These are phyloP conservation scores for Platanthera guangdongensis DNA, from an alignment of 106 monocot species.

Conservation along the genomic window DNA sequence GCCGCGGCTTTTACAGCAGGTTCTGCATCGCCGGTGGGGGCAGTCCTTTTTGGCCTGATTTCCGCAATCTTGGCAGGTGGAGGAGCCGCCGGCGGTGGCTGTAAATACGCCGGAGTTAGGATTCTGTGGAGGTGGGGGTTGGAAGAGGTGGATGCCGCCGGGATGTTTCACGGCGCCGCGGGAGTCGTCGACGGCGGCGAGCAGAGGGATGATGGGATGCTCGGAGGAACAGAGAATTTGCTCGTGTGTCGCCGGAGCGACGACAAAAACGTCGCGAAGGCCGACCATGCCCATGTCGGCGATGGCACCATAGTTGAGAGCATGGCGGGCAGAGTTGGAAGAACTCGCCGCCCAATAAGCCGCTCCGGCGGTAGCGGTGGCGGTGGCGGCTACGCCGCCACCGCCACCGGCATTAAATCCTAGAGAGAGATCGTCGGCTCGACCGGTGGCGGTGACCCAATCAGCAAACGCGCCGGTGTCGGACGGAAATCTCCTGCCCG, in stretches of 20 bases:
- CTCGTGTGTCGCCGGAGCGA: constrained; percentile 33
- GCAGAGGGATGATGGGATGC: constrained; percentile 47
- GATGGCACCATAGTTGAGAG: constrained; percentile 37
- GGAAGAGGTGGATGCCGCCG: constrained; percentile 35
- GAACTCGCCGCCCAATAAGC: constrained; percentile 15
- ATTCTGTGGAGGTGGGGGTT: constrained; percentile 16
- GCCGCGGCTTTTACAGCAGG: constrained; percentile 69
- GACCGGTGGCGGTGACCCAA: constrained; percentile 39
- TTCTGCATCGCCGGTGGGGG: constrained; percentile 55
- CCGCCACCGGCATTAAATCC: constrained; percentile 4
- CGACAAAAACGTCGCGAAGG: constrained; percentile 45
- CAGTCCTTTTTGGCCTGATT: constrained; percentile 91
- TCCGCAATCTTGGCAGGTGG: constrained; percentile 72
- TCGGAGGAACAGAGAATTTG: constrained; percentile 17
- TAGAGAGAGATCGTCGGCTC: neutral
- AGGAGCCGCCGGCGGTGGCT: neutral
- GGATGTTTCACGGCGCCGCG: constrained; percentile 4
- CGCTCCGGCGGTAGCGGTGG: neutral
- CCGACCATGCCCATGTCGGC: constrained; percentile 56
- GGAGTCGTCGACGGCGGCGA: constrained; percentile 18
- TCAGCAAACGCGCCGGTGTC: constrained; percentile 60
- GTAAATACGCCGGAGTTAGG: constrained; percentile 19
- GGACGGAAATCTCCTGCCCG: constrained; percentile 44
- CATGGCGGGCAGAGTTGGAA: constrained; percentile 5
- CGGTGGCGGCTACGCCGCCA: constrained; percentile 1